Conservation (phyloP, 148 eudicot genomes). For the Heliamphora exappendiculata region DNA sequence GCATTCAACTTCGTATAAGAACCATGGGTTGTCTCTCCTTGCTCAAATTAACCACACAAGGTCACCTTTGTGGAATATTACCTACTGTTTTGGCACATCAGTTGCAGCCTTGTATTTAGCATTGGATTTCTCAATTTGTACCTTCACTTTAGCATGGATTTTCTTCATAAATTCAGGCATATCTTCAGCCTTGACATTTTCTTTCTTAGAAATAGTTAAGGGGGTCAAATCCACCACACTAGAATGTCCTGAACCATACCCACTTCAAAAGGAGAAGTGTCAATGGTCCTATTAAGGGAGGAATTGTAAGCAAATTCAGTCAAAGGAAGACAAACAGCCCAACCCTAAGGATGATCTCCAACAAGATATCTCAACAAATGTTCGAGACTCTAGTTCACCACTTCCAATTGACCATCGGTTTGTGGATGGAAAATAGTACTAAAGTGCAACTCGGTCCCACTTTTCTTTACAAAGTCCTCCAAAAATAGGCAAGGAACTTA, state of each 20-base stretch:
- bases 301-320: neutral
- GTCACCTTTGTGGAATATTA: neutral
- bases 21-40: neutral
- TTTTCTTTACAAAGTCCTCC: neutral
- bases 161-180: neutral
- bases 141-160: neutral
- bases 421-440: neutral
- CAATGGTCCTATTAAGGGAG: no score
- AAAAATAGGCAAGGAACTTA: neutral
- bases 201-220: neutral
- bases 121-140: neutral
- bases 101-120: neutral
- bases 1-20: neutral
- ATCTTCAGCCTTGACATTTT: neutral
- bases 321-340: neutral
- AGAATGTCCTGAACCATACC: neutral
- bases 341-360: neutral
- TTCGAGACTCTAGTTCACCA: neutral
- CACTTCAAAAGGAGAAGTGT: neutral
- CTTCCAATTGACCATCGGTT: neutral
- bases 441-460: neutral
- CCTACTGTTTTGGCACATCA: neutral
- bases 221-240: neutral
- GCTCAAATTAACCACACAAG: neutral
- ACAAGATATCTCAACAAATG: neutral